These are phyloP conservation scores for Neodidymelliopsis sp. DNA, from an alignment of 2,329 filamentous ascomycete species.

Conservation along the genomic window DNA sequence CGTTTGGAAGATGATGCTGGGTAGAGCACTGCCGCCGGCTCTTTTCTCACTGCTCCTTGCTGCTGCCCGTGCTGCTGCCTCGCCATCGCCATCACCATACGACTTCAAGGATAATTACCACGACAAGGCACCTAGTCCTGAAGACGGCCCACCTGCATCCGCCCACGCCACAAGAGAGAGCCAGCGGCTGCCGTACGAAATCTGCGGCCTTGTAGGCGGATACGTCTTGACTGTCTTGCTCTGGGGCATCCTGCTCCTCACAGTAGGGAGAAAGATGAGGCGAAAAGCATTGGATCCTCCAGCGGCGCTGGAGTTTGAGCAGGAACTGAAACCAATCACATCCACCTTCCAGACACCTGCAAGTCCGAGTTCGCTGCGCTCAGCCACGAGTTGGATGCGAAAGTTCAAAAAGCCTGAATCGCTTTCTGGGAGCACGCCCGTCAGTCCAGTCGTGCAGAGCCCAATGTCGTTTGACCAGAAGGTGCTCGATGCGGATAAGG, in stretches of 20 bases:
- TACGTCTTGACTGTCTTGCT: slow-evolving; percentile 81
- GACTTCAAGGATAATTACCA: slow-evolving; percentile 38
- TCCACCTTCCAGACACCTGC: slow-evolving; percentile 39
- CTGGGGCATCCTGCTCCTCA: slow-evolving; percentile 68
- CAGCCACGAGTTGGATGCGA: slow-evolving; percentile 43
- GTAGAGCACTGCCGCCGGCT: slow-evolving; percentile 32
- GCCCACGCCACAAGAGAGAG: slow-evolving; percentile 41
- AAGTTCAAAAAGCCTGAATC: slow-evolving; percentile 45
- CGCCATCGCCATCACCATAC: slow-evolving; percentile 30
- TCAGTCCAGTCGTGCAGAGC: slow-evolving; percentile 59
- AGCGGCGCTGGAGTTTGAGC: slow-evolving; percentile 62
- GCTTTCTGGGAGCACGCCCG: slow-evolving; percentile 31
- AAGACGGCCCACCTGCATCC: slow-evolving; percentile 41
- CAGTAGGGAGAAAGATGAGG: slow-evolving; percentile 54
- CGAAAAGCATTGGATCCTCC: slow-evolving; percentile 60
- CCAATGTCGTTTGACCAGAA: slow-evolving; percentile 78
- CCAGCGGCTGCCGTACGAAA: slow-evolving; percentile 77
- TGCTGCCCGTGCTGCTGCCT: slow-evolving; percentile 32
- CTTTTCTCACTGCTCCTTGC: slow-evolving; percentile 38
- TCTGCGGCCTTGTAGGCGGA: slow-evolving; percentile 82
- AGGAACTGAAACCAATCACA: slow-evolving; percentile 53
- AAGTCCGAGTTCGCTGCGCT: slow-evolving; percentile 43
- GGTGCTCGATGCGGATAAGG: slow-evolving; percentile 76
- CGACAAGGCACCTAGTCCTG: slow-evolving; percentile 36
- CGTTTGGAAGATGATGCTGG: slow-evolving; percentile 35